Evolutionary conservation across 2,329 filamentous ascomycete genomes (phyloP), one percentile per base, ranked within the genome.

Genomic region (Pseudogymnoascus sp.): DNA sequence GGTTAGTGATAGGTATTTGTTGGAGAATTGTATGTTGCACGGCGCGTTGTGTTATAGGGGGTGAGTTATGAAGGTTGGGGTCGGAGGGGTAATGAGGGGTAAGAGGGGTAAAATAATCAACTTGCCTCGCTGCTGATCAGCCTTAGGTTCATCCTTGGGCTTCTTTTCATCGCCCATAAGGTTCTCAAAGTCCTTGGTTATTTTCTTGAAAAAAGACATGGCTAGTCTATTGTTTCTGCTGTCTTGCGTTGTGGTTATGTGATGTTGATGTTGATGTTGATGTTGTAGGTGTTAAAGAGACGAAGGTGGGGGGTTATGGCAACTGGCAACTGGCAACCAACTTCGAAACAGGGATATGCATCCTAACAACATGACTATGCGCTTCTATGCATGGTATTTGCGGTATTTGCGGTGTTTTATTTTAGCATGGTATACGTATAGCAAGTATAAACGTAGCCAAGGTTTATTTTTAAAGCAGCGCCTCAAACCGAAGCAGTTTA

Each of bases 191-290:
- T 78, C 74, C 68, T 77, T 73, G 65, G 75, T 73, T 60, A 79
- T 69, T 69, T 78, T 78, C 67, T 76, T 77, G 71, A 79, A 76
- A 70, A 79, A 79, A 37, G 78, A 79, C 78, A 80, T 80, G n/a
- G n/a, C n/a, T 41, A 10, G 6, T 41, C 39, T 41, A n/a, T 10
- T 41, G n/a, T 41, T 41, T 10, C 7, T 41, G 39, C n/a, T 41
- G 6, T 16, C n/a, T 41, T 19, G 39, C 1, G n/a, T 19, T 41
- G 39, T 19, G 39, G 39, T 19, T 41, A 19, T 41, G n/a, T 41
- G 39, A 6, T 19, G 7, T 19, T 2, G n/a, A 16, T 41, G n/a
- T 41, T 16, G 39, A 19, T 41, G n/a, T 4, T 19, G n/a, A 8
- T 41, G n/a, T 4, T 19, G n/a, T 4, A 19, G 3, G n/a, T 16